Base-by-base conservation (phyloP, 495 filamentous ascomycete species). In the Aspergillus kassunensis region DNA sequence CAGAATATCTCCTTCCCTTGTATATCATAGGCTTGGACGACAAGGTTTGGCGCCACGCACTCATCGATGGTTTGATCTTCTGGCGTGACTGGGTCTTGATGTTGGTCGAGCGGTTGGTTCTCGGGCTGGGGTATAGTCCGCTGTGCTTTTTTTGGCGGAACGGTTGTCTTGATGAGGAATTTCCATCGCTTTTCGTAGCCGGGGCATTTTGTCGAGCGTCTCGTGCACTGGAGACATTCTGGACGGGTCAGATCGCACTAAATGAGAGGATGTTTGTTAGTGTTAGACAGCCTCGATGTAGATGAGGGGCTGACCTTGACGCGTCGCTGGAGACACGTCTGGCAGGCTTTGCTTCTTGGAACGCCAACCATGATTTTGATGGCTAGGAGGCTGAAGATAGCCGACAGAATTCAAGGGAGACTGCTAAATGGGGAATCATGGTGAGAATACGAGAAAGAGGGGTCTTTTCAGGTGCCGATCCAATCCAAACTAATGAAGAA, bases 221-320 rank as follows among this genome's bases (percentile, higher is more conserved):
- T 59, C 6, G 48, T 45, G 52, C 65, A 68, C 25, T 62, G 58
- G 0, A 51, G 39, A 45, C 66, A 69, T 31, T 47, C 34, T 16
- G 52, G 52, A 12, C 43, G 37, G 16, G 44, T 55, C 29, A 57
- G 49, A 37, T 69, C 66, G 30, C 66, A 69, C 57, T 63, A 23
- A 8, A 12, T 12, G 18, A 40, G 6, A 29, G 12, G 23, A 16
- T 6, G 4, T 30, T n/a, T 3, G 29, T 45, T 47, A 41, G 51
- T 20, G 3, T 40, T 6, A 40, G 37, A 21, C 16, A 40, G 16
- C 6, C 1, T 21, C 10, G 9, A 12, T 40, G 16, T 15, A 12
- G 18, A 40, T 6, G 8, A 23, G 4, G 15, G 18, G 20, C 6
- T 8, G 15, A 61, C 58, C 51, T 61, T 67, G 18, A 69, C 57